These are phyloP conservation scores for Talaromyces sp. DNA, from an alignment of 2,329 filamentous ascomycete genomes.

Conservation along the genomic window DNA sequence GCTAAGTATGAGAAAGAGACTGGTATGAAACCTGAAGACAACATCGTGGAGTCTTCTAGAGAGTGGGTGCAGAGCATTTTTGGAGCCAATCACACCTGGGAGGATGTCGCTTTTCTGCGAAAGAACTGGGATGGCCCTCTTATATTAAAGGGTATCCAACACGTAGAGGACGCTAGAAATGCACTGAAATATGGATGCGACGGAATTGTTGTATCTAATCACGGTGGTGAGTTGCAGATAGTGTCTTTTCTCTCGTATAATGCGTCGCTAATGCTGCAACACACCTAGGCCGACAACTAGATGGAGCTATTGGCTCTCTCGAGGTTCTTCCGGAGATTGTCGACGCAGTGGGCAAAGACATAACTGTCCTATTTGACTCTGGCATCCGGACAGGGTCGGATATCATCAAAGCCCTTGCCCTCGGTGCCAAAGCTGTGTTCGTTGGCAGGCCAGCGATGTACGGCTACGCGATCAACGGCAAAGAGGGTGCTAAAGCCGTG, in stretches of 20 bases:
- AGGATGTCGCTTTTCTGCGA: conserved; percentile 54
- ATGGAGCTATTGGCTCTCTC: conserved; percentile 40
- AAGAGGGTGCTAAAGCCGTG: conserved; percentile 9
- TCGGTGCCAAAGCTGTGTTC: conserved; percentile 10
- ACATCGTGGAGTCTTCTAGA: conserved; percentile 44
- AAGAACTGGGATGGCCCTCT: conserved; percentile 54
- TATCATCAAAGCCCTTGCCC: conserved; percentile 11
- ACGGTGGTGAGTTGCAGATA: conserved; percentile 23
- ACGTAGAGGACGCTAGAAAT: conserved; percentile 8
- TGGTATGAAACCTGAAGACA: conserved; percentile 44
- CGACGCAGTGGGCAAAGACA: conserved; percentile 19
- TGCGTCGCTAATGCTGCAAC: conserved; percentile 49
- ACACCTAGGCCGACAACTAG: conserved; percentile 42
- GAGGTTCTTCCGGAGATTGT: conserved; percentile 53
- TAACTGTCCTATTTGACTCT: conserved; percentile 9
- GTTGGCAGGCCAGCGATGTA: conserved; percentile 11
- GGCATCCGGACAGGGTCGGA: conserved; percentile 11
- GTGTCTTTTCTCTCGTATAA: conserved; percentile 51
- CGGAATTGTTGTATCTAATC: conserved; percentile 33
- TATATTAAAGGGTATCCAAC: conserved; percentile 11
- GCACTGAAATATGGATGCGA: conserved; percentile 20
- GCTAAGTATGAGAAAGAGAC: conserved; percentile 48
- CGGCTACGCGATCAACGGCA: conserved; percentile 9
- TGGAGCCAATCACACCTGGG: conserved; percentile 51
- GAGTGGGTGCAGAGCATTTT: conserved; percentile 52